Evolutionary conservation across 2,329 filamentous ascomycete species (phyloP).

Genomic region (Calonectria honghensis): DNA sequence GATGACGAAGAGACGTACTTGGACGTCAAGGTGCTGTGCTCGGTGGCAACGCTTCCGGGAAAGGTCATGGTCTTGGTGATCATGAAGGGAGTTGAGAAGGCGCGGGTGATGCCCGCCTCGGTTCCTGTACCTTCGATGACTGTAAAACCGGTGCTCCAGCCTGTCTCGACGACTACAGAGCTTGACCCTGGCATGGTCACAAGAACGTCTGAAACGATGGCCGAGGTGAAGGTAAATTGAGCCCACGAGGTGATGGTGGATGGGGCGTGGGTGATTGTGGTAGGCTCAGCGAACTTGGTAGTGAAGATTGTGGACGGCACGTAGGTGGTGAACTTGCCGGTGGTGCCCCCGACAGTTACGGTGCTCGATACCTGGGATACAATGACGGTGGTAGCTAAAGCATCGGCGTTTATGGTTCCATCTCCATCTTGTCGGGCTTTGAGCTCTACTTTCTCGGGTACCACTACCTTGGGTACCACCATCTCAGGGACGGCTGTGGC

Average conservation of each 20-base stretch:
- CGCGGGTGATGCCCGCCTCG: not conserved
- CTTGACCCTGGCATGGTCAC: slow-evolving; percentile 17
- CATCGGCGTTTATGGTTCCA: slow-evolving; percentile 2
- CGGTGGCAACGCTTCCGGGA: slow-evolving; percentile 4
- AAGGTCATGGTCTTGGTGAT: slow-evolving; percentile 38
- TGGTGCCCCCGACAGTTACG: slow-evolving; percentile 14
- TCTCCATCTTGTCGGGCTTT: not conserved
- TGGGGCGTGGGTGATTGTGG: slow-evolving; percentile 7
- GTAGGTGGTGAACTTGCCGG: slow-evolving; percentile 37
- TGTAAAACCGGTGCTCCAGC: not conserved
- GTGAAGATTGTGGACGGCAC: slow-evolving; percentile 35
- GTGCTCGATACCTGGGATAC: slow-evolving; percentile 36
- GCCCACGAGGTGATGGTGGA: not conserved
- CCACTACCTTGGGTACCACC: not conserved
- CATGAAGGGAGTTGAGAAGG: slow-evolving; percentile 7
- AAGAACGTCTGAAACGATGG: not conserved
- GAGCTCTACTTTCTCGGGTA: not conserved
- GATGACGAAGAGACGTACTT: slow-evolving; percentile 20
- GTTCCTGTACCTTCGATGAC: slow-evolving; percentile 4
- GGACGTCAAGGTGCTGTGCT: not conserved
- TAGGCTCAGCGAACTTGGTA: slow-evolving; percentile 17
- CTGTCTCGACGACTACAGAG: not conserved
- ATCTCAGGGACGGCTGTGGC: not conserved
- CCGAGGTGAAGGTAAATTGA: slow-evolving; percentile 13
- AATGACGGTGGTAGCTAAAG: slow-evolving; percentile 8